Percentiles rank a stretch among this genome's conserved stretches.
Conservation (phyloP, 768 basidiomycete species). For the Termitomyces sp. region DNA sequence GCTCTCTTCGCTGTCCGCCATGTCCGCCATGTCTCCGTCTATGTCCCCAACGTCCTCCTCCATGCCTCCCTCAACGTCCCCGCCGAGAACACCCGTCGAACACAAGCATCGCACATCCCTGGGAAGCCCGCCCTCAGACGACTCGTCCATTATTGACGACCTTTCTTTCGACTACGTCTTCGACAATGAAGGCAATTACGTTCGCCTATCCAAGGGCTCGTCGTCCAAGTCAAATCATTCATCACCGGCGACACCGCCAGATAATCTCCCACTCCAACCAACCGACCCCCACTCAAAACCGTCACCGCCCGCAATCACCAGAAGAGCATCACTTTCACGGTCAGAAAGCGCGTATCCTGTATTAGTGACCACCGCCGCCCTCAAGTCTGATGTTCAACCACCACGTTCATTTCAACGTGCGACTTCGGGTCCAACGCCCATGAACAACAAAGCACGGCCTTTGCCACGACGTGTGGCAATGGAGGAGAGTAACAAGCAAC, state of each 20-base stretch:
- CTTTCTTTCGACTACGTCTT: slow-evolving; percentile 66
- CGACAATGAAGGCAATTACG: slow-evolving; percentile 53
- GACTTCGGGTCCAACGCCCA: slow-evolving; percentile 56
- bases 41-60: slow-evolving; percentile 18
- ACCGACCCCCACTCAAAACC: slow-evolving; percentile 38
- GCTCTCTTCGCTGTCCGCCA: slow-evolving; percentile 29
- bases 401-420: slow-evolving; percentile 65
- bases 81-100: slow-evolving; percentile 41
- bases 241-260: slow-evolving; percentile 46
- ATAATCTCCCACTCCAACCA: slow-evolving; percentile 32
- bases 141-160: slow-evolving; percentile 59
- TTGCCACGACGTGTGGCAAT: slow-evolving; percentile 40
- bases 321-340: slow-evolving; percentile 56
- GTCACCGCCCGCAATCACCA: slow-evolving; percentile 38
- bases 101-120: slow-evolving; percentile 27
- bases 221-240: slow-evolving; percentile 42
- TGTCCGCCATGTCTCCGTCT: slow-evolving; percentile 19
- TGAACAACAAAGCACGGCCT: slow-evolving; percentile 33
- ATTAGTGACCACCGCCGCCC: slow-evolving; percentile 31
- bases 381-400: slow-evolving; percentile 25
- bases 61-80: slow-evolving; percentile 32
- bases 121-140: slow-evolving; percentile 48
- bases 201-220: slow-evolving; percentile 56
- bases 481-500: slow-evolving; percentile 33
- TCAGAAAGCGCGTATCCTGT: slow-evolving; percentile 64